Conservation (phyloP, 768 basidiomycete genomes). For the Leccinum variicolor region DNA sequence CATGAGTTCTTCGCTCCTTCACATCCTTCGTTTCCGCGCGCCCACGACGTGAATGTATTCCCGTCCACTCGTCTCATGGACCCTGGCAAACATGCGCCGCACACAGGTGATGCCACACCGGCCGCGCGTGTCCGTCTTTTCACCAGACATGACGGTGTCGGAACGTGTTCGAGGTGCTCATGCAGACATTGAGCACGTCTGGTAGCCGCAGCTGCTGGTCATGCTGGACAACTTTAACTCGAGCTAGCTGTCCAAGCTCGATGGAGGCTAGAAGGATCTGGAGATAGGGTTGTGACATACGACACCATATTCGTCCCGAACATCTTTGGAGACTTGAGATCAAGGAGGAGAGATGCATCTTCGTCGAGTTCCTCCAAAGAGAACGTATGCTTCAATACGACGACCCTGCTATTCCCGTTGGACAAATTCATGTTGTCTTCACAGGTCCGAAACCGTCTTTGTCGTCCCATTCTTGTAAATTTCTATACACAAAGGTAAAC, state of each 20-base stretch:
- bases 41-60: neutral
- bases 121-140: constrained; percentile 10
- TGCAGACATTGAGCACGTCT: neutral
- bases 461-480: too few relatives aligned
- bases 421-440: too few relatives aligned
- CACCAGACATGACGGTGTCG: constrained; percentile 2
- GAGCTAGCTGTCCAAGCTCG: neutral
- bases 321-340: too few relatives aligned
- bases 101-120: constrained; percentile 8
- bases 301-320: too few relatives aligned
- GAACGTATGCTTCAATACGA: too few relatives aligned
- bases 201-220: neutral
- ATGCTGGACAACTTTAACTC: neutral
- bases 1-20: too few relatives aligned
- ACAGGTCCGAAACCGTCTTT: too few relatives aligned
- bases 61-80: neutral
- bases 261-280: neutral
- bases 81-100: constrained; percentile 1
- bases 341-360: too few relatives aligned
- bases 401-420: too few relatives aligned
- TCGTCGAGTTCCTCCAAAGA: too few relatives aligned
- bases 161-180: constrained; percentile 9
- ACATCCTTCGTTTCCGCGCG: too few relatives aligned
- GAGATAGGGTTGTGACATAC: neutral
- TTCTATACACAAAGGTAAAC: too few relatives aligned